These are phyloP conservation scores for Aspergillus incahuasiensis DNA, from an alignment of 495 filamentous ascomycete species.

Conservation along the genomic window DNA sequence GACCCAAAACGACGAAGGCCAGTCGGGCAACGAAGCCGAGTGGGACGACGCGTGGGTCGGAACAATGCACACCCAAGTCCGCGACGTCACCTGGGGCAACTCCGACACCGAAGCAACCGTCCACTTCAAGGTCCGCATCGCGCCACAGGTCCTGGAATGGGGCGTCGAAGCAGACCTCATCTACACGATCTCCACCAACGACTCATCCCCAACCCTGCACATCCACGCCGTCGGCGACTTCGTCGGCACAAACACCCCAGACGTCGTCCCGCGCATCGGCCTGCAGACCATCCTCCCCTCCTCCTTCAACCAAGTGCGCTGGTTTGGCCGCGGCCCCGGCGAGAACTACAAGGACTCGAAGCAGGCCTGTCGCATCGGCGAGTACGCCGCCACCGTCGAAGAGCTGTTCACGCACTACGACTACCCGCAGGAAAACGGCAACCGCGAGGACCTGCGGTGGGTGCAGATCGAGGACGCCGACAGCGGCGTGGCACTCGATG, in stretches of 20 bases:
- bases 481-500: background rate
- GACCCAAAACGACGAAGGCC: conserved; percentile 58
- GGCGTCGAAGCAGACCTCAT: conserved; percentile 40
- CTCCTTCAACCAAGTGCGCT: background rate
- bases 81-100: conserved; percentile 35
- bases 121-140: conserved; percentile 33
- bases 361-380: conserved; percentile 10
- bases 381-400: background rate
- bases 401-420: conserved; percentile 11
- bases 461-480: background rate
- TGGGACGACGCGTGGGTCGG: conserved; percentile 35
- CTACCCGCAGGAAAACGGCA: conserved; percentile 27
- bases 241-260: conserved; percentile 36
- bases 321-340: conserved; percentile 12
- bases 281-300: background rate
- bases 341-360: conserved; percentile 11
- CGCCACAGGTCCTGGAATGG: conserved; percentile 52
- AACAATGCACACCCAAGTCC: conserved; percentile 28
- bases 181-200: conserved; percentile 37
- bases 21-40: conserved; percentile 24
- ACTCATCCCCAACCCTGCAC: conserved; percentile 28
- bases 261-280: conserved; percentile 33
- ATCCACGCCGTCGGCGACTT: conserved; percentile 42
- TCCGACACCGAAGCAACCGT: conserved; percentile 3
- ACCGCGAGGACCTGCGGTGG: conserved; percentile 20